Base-by-base conservation (phyloP, 257 asterid species). In the Solanum arcanum region DNA sequence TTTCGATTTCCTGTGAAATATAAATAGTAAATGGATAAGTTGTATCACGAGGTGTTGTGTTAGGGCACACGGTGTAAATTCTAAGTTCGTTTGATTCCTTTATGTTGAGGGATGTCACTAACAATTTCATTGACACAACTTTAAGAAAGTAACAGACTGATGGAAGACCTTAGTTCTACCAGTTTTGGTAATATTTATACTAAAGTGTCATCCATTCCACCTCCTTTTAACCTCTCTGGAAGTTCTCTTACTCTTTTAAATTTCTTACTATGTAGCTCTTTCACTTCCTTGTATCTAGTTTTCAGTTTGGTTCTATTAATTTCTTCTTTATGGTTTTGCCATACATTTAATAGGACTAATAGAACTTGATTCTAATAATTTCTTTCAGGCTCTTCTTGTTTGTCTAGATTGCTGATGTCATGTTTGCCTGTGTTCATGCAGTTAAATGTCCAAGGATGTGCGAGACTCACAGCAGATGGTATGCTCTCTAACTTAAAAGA, bases 401-500 rank as follows among this genome's bases (percentile, higher is more conserved):
- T 66, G 10, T 42, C 72, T 69, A 33, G 59, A 73, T 33, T 88
- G 46, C 46, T 68, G 13, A 64, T 35, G 52, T 62, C 77, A 9
- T 83, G 31, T 85, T 69, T 27, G 70, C 25, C 62, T 76, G 81
- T 83, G 74, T 73, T 78, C 80, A 69, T 92, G 92, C 93, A 96
- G 99, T 91, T 96, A 88, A 92, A 94, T 70, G 93, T 94, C 78
- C 87, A 90, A 0, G 98, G 98, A 68, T 96, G 97, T 86, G 49
- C 16, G 18, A 91, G 83, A 60, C 94, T 96, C 56, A 69, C 83
- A 6, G 83, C 88, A 86, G 93, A 92, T 73, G 87, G 89, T 23
- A 42, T 95, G n/a, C 49, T 94, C 89, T 81, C 87, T 31, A 92
- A 89, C 88, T 80, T 96, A 86, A 95, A 91, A 93, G 68, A 83